Evolutionary conservation across 2,329 filamentous ascomycete species (phyloP).

Genomic region (Neopestalotiopsis clavispora): DNA sequence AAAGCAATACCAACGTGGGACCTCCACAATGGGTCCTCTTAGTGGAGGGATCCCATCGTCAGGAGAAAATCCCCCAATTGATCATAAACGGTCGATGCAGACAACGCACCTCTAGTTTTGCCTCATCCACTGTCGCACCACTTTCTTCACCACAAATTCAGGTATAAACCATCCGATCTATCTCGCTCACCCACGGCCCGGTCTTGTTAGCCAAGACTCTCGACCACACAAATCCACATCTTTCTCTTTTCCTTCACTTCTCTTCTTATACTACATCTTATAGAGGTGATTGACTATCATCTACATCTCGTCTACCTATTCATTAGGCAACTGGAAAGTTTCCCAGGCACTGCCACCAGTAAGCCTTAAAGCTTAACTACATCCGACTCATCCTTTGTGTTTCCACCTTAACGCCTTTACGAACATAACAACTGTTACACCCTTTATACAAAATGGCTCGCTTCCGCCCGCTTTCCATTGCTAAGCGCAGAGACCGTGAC

Average conservation of each 20-base stretch:
- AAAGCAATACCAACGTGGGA: not conserved
- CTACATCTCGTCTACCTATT: not conserved
- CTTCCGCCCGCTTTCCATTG: slow-evolving; percentile 10
- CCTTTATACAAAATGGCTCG: slow-evolving; percentile 11
- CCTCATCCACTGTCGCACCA: slow-evolving; percentile 14
- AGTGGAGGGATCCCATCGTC: slow-evolving; percentile 12
- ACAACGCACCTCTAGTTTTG: not conserved
- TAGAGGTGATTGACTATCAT: not conserved
- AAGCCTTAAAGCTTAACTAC: slow-evolving; percentile 11
- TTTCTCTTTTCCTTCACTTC: not conserved
- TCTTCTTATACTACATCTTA: not conserved
- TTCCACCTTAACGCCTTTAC: not conserved
- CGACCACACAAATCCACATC: not conserved
- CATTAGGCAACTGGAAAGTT: not conserved
- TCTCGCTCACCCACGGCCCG: not conserved
- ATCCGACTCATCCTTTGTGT: slow-evolving; percentile 1
- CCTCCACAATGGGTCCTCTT: not conserved
- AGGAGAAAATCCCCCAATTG: not conserved
- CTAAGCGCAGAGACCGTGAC: slow-evolving; percentile 12
- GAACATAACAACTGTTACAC: not conserved
- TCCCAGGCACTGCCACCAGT: slow-evolving; percentile 9
- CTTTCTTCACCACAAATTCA: not conserved
- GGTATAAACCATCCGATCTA: not conserved
- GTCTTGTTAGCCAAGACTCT: not conserved
- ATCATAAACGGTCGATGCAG: slow-evolving; percentile 1